A percentile compares a stretch with the other conserved stretches of the same genome.
phyloP scores from a whole-genome alignment of 768 basidiomycete species.

The Mycena metata region DNA sequence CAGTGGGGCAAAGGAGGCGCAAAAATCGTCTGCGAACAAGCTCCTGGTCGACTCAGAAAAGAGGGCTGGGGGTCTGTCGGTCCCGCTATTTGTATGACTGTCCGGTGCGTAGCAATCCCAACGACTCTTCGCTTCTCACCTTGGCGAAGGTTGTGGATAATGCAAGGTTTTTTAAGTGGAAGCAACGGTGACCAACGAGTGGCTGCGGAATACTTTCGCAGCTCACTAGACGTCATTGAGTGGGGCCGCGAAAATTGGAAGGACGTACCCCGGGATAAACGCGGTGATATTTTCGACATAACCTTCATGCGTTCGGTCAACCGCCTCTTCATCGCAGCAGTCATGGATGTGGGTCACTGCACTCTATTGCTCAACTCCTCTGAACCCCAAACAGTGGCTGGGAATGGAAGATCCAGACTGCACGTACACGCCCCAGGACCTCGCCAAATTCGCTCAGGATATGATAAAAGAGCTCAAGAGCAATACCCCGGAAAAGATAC shows the following conservation, averaged over 20 bases:
- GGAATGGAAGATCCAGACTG: slow-evolving; percentile 22
- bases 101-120: slow-evolving; percentile 9
- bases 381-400: slow-evolving; percentile 16
- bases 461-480: slow-evolving; percentile 18
- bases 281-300: slow-evolving; percentile 23
- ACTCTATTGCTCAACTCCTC: not conserved
- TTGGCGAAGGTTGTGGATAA: slow-evolving; percentile 24
- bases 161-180: slow-evolving; percentile 30
- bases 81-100: slow-evolving; percentile 27
- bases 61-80: slow-evolving; percentile 28
- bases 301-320: slow-evolving; percentile 21
- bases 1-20: slow-evolving; percentile 24
- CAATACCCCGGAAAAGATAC: slow-evolving; percentile 21
- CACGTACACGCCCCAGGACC: slow-evolving; percentile 22
- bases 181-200: slow-evolving; percentile 16
- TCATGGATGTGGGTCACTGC: slow-evolving; percentile 27
- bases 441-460: slow-evolving; percentile 27
- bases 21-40: slow-evolving; percentile 19
- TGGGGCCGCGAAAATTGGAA: slow-evolving; percentile 31
- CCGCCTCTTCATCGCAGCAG: slow-evolving; percentile 18
- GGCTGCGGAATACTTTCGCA: slow-evolving; percentile 16
- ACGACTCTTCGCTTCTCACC: not conserved
- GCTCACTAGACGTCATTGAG: slow-evolving; percentile 21
- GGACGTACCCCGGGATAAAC: slow-evolving; percentile 16
- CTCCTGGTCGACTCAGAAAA: slow-evolving; percentile 10